A percentile compares a stretch with the other conserved stretches of the same genome.
These are phyloP conservation scores for Colletotrichum lupini DNA, from an alignment of 2,329 filamentous ascomycete genomes.

Conservation along the genomic window DNA sequence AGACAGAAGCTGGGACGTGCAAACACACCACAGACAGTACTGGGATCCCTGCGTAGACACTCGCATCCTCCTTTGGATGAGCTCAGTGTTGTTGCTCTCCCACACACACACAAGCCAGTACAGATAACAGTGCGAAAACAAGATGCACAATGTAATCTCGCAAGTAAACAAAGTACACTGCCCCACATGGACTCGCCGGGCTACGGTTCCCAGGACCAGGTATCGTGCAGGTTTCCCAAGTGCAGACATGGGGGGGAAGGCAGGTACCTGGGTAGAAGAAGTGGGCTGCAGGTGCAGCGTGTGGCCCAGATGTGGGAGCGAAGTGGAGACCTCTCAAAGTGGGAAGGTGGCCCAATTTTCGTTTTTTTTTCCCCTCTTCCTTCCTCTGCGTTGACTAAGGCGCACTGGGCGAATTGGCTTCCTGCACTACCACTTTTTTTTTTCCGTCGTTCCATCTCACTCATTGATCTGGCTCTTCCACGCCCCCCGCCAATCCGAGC, in stretches of 20 bases:
- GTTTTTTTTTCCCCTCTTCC: background rate
- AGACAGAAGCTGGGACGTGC: background rate
- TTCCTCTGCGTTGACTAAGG: background rate
- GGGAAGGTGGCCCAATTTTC: slow-evolving; percentile 7
- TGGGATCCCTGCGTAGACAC: slow-evolving; percentile 11
- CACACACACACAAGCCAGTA: background rate
- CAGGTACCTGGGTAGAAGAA: background rate
- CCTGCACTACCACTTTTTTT: background rate
- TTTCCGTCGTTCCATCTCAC: slow-evolving; percentile 4
- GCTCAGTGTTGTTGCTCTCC: no score
- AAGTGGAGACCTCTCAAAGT: slow-evolving; percentile 16
- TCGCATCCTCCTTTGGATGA: background rate
- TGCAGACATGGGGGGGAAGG: slow-evolving; percentile 19
- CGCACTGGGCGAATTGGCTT: slow-evolving; percentile 17
- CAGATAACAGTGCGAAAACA: slow-evolving; percentile 22
- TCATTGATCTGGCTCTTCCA: background rate
- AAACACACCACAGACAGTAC: slow-evolving; percentile 17
- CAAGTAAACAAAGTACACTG: slow-evolving; percentile 32
- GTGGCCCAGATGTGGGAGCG: slow-evolving; percentile 20
- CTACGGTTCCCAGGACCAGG: slow-evolving; percentile 32
- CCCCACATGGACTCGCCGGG: slow-evolving; percentile 32
- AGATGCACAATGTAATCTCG: slow-evolving; percentile 22
- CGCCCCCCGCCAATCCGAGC: slow-evolving; percentile 15
- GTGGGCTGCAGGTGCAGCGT: background rate
- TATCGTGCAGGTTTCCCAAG: slow-evolving; percentile 29